Evolutionary conservation across 371 early-diverging fungal species (phyloP), one percentile per base, ranked within the genome.

Genomic region (Mucor piriformis): DNA sequence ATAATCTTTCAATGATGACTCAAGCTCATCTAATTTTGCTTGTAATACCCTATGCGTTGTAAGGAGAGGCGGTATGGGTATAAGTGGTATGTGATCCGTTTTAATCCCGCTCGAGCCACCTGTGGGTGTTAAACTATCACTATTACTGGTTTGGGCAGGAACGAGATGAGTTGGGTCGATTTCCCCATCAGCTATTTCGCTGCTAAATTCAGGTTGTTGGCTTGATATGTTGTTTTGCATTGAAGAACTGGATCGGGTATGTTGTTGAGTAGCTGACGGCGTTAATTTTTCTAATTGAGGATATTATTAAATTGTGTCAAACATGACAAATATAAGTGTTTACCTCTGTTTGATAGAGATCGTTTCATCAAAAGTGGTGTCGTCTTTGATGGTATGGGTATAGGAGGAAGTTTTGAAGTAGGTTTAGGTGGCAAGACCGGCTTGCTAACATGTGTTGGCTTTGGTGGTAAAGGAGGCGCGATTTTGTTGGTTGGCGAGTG

Each of bases 31-130:
- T n/a, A 76, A 60, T 47, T 70, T 71, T 4, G 55, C 58, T 34
- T 77, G 77, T 23, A 82, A 63, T 8, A 67, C 55, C 13, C 83
- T 72, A 51, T 85, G 82, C 1, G 77, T 77, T 2, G 83, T 82
- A 16, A 83, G 67, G 12, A 85, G 61, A 1, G 85, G 85, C 3
- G 85, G 80, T 3, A 74, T 68, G 1, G 85, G 85, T 37, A 85
- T 83, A 25, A 73, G 64, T 3, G 85, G 85, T 12, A 77, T 61
- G 71, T 77, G 69, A 56, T 64, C 67, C 35, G 72, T 54, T 48
- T 66, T 66, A 25, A 66, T 48, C 7, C 62, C 40, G 21, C 10
- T 16, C 40, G 21, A 29, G 6, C 18, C 50, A 3, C 61, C 46
- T 4, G 59, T 46, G 29, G 75, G 75, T 21, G 68, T 66, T 15